Conservation (phyloP, 1,284 basidiomycete genomes). For the Cryptococcus sp. region DNA sequence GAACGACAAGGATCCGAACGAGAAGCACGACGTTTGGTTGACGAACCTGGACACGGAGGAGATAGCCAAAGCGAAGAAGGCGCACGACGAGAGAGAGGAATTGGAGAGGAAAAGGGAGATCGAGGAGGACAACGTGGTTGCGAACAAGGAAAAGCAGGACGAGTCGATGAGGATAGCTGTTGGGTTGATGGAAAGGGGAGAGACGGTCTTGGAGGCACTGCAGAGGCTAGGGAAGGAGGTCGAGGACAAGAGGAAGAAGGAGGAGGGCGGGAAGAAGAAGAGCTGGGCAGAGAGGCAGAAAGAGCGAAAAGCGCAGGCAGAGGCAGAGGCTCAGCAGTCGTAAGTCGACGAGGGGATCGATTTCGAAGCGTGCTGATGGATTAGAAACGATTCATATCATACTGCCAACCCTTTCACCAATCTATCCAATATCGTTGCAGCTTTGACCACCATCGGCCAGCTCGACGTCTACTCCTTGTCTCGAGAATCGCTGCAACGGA, state of each 20-base stretch:
- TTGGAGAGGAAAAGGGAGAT: conserved; percentile 66
- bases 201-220: conserved; percentile 83
- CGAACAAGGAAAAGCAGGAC: conserved; percentile 54
- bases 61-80: conserved; percentile 76
- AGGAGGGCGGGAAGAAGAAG: conserved; percentile 34
- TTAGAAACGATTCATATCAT: conserved; percentile 21
- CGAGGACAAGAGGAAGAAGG: conserved; percentile 54
- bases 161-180: conserved; percentile 65
- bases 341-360: conserved; percentile 19
- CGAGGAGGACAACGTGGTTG: conserved; percentile 43
- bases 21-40: conserved; percentile 92
- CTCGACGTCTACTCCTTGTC: conserved; percentile 48
- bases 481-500: conserved; percentile 44
- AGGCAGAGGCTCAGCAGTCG: conserved; percentile 21
- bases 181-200: conserved; percentile 72
- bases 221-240: conserved; percentile 72
- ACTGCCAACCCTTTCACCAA: conserved; percentile 42
- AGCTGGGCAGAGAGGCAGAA: conserved; percentile 46
- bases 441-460: conserved; percentile 41
- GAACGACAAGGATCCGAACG: conserved; percentile 76
- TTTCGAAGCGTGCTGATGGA: background rate
- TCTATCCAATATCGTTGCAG: conserved; percentile 43
- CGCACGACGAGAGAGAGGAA: conserved; percentile 60
- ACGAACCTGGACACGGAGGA: conserved; percentile 77
- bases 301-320: conserved; percentile 42